phyloP scores from a whole-genome alignment of 2,329 filamentous ascomycete genomes.

The Rasamsonia emersonii region DNA sequence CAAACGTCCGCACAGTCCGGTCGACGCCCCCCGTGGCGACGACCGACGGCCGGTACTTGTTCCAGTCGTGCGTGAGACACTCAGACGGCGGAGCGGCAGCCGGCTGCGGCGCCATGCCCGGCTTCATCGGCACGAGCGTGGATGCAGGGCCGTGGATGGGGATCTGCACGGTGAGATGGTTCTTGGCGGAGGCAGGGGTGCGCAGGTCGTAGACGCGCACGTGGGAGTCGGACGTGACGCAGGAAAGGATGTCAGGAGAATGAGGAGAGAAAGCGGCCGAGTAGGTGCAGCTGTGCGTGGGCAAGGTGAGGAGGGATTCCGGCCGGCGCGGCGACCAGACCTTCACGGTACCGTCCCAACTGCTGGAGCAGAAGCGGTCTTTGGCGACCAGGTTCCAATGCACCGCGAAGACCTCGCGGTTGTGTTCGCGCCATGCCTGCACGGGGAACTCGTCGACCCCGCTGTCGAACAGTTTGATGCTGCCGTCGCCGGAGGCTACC shows the following conservation, averaged over 20 bases:
- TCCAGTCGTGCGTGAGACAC: slow-evolving; percentile 94
- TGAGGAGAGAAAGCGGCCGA: slow-evolving; percentile 84
- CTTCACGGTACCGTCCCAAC: slow-evolving; percentile 95
- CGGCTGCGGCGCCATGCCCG: slow-evolving; percentile 24
- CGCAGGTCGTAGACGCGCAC: slow-evolving; percentile 87
- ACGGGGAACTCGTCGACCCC: slow-evolving; percentile 75
- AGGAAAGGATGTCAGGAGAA: slow-evolving; percentile 74
- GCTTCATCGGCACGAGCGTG: slow-evolving; percentile 31
- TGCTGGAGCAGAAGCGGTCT: slow-evolving; percentile 80
- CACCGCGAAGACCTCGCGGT: slow-evolving; percentile 84
- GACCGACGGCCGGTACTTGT: slow-evolving; percentile 84
- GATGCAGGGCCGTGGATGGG: slow-evolving; percentile 67
- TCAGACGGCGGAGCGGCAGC: slow-evolving; percentile 58
- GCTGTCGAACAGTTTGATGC: slow-evolving; percentile 88
- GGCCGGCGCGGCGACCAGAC: slow-evolving; percentile 79
- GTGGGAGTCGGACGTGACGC: slow-evolving; percentile 81
- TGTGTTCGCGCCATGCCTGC: slow-evolving; percentile 88
- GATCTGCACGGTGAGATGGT: slow-evolving; percentile 75
- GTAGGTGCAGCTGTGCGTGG: slow-evolving; percentile 90
- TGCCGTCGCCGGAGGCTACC: slow-evolving; percentile 83
- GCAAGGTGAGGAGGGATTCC: slow-evolving; percentile 72
- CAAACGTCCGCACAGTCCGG: slow-evolving; percentile 76
- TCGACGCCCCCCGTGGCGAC: slow-evolving; percentile 88
- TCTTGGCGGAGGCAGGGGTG: slow-evolving; percentile 74
- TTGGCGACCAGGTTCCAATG: slow-evolving; percentile 89